Evolutionary conservation across 139 green algal genomes (phyloP), one percentile per base, ranked within the genome.

Genomic region (Deuterostichococcus epilithicus): DNA sequence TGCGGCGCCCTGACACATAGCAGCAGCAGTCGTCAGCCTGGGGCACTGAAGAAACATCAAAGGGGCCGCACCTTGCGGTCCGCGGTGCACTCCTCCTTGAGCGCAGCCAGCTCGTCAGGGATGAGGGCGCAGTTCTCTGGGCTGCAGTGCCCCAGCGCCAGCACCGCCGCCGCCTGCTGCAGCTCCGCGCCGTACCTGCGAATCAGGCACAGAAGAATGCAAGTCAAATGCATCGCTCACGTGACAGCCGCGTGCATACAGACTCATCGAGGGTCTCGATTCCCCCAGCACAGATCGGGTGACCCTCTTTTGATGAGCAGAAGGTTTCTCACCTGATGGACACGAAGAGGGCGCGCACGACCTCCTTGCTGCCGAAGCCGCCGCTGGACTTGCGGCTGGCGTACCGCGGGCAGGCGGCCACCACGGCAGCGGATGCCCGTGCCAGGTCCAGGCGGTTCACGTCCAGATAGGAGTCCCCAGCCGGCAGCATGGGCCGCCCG

Each of bases 61-160:
- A n/a, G n/a, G 42, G 42, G 8, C 13, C 8, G 42, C 13, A 63
- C 52, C 52, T 63, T 35, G 66, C 44, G 76, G 44, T 76, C 79
- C 26, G 15, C 70, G 18, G 34, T 71, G 70, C 86, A 88, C 66
- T 94, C 90, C 1, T 94, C 90, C 3, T 76, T 69, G 32, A 90
- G 76, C 42, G 74, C 38, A 28, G 59, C 35, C 20, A 88, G n/a
- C 81, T 94, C 90, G 37, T 83, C 71, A 36, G 88, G 35, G 44
- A 94, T 68, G 28, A 86, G 47, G 34, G 63, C 67, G 37, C 87
- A 85, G 73, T 84, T 80, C n/a, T 88, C 83, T 3, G 80, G 69
- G 71, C 91, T 80, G 33, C 80, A 71, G 75, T 88, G 83, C 6
- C 92, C 92, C 73, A 97, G 76, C 0, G 90, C 90, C 78, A 95